phyloP scores from a whole-genome alignment of 148 eudicot genomes.

The Cornus kousa region DNA sequence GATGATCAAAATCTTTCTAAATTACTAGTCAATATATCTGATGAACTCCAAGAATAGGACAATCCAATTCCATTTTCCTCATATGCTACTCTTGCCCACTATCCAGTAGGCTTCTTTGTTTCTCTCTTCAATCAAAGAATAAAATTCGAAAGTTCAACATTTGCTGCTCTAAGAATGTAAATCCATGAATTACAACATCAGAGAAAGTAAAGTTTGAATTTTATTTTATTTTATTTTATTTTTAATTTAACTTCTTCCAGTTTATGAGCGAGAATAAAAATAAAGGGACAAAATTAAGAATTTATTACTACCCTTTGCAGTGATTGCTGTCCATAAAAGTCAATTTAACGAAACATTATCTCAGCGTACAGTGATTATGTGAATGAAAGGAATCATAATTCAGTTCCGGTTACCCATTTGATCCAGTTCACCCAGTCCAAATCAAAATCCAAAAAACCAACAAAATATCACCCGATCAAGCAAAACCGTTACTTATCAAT shows the following conservation, averaged over 20 bases:
- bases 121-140: background rate
- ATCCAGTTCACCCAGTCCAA: background rate
- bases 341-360: too few relatives aligned
- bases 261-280: background rate
- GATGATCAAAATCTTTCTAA: background rate
- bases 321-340: too few relatives aligned
- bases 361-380: background rate
- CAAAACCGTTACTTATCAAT: background rate
- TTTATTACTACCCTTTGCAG: background rate
- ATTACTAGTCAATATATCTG: background rate
- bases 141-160: background rate
- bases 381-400: background rate
- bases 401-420: background rate
- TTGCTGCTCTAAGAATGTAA: background rate
- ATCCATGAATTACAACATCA: background rate
- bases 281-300: background rate
- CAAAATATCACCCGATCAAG: background rate
- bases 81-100: background rate
- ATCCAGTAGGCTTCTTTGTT: background rate
- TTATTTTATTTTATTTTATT: background rate
- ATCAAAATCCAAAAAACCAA: constrained; percentile 1
- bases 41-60: background rate
- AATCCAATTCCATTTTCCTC: background rate
- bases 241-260: background rate
- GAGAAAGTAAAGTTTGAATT: background rate